Evolutionary conservation across 441 rosid species (phyloP).

Genomic region (Croton setiger): DNA sequence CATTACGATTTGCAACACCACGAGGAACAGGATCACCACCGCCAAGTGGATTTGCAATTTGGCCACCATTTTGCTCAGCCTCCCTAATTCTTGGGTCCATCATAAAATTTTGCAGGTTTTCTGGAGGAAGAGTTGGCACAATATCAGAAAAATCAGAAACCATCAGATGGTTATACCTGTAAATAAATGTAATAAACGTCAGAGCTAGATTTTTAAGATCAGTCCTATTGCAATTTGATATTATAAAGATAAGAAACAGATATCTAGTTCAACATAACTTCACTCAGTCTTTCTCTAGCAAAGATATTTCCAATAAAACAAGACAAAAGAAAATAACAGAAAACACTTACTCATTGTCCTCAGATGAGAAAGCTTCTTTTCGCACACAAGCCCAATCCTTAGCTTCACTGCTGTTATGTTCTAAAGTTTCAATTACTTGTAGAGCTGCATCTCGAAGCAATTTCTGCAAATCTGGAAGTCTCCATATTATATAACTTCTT

Average conservation of each 20-base stretch:
- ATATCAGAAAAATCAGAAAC: constrained; percentile 78
- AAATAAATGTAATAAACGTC: constrained; percentile 3
- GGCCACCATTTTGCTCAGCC: constrained; percentile 37
- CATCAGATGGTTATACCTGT: constrained; percentile 70
- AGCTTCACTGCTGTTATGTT: constrained; percentile 49
- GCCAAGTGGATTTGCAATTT: constrained; percentile 35
- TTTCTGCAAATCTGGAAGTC: constrained; percentile 84
- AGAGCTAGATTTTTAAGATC: neutral
- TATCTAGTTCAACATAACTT: constrained; percentile 6
- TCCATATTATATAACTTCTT: constrained; percentile 81
- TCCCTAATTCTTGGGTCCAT: constrained; percentile 59
- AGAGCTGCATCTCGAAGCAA: constrained; percentile 57
- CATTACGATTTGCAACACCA: constrained; percentile 56
- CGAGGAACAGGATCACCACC: constrained; percentile 39
- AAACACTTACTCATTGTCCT: constrained; percentile 72
- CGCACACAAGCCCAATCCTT: constrained; percentile 77
- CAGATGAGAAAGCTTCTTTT: constrained; percentile 75
- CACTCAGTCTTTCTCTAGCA: neutral
- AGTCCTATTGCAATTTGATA: constrained; percentile 9
- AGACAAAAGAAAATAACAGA: neutral
- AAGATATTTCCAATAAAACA: neutral
- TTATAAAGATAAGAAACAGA: neutral
- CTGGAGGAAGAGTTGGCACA: constrained; percentile 77
- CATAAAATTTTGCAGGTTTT: constrained; percentile 76
- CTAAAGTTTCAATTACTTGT: constrained; percentile 51